Conservation (phyloP, 1,284 basidiomycete genomes). For the Ceratobasidium sp. region DNA sequence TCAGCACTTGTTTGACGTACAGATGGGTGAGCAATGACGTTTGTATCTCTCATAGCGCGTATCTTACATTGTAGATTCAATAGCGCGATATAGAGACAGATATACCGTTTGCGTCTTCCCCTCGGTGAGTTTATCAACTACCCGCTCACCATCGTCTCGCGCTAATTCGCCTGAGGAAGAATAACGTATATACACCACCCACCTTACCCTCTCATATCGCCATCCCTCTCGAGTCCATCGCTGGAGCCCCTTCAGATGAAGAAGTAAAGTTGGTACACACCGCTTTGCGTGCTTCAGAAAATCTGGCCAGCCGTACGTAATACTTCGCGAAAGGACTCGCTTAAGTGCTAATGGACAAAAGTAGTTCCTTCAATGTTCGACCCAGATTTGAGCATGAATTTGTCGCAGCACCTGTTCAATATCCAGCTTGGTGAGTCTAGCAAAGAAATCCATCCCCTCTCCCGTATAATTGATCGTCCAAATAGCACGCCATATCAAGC, state of each 20-base stretch:
- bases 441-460: no score
- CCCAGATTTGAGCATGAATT: conserved; percentile 19
- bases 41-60: no score
- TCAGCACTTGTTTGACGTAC: conserved; percentile 10
- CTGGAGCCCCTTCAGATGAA: conserved; percentile 8
- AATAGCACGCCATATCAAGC: background rate
- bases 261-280: background rate
- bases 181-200: background rate
- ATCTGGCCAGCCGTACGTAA: background rate
- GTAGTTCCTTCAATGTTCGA: conserved; percentile 26
- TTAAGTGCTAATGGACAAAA: background rate
- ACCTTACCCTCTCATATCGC: conserved; percentile 3
- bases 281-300: background rate
- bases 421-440: conserved; percentile 18
- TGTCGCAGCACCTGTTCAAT: conserved; percentile 31
- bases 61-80: background rate
- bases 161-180: background rate
- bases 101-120: conserved; percentile 8
- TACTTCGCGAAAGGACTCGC: background rate
- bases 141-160: no score
- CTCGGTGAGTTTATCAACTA: background rate
- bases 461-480: no score
- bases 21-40: conserved; percentile 31
- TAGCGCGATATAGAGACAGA: conserved; percentile 16
- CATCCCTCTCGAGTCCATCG: background rate